phyloP scores from a whole-genome alignment of 176 grass and related monocot species.

The Tillandsia fasciculata region DNA sequence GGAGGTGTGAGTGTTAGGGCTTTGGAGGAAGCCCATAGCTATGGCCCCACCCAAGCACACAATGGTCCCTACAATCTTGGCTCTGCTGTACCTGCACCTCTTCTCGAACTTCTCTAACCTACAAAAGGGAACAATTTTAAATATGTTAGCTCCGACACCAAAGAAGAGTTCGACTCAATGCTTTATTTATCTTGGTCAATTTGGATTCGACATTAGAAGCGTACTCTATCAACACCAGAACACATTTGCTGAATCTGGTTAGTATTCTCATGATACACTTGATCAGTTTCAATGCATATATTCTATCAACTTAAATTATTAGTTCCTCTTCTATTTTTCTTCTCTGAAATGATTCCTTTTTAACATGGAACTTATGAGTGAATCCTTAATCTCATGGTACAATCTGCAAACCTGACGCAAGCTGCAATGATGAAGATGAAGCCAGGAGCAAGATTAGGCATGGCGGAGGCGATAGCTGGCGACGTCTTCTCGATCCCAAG shows the following conservation, averaged over 20 bases:
- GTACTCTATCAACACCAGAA: too few species aligned
- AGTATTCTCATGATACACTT: too few species aligned
- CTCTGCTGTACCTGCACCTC: slow-evolving; percentile 47
- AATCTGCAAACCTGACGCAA: slow-evolving; percentile 27
- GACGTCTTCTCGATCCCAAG: slow-evolving; percentile 32
- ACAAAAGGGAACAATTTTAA: not conserved
- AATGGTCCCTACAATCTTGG: slow-evolving; percentile 48
- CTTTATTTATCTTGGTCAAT: too few species aligned
- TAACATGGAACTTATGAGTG: not conserved
- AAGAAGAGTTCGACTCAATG: not conserved
- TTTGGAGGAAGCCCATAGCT: slow-evolving; percentile 51
- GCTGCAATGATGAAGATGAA: slow-evolving; percentile 50
- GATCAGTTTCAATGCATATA: too few species aligned
- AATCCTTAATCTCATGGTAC: not conserved
- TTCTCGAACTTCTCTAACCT: slow-evolving; percentile 58
- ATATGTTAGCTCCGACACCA: not conserved
- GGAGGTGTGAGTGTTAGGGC: slow-evolving; percentile 2
- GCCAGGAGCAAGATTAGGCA: slow-evolving; percentile 47
- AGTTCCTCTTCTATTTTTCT: too few species aligned
- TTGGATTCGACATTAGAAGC: too few species aligned
- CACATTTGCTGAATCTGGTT: too few species aligned
- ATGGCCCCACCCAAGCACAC: slow-evolving; percentile 52
- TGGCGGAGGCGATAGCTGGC: slow-evolving; percentile 36
- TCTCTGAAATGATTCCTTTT: too few species aligned
- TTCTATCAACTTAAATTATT: too few species aligned